Evolutionary conservation across 2,329 filamentous ascomycete species (phyloP), one percentile per base, ranked within the genome.

Genomic region (Venturiaceae sp.): DNA sequence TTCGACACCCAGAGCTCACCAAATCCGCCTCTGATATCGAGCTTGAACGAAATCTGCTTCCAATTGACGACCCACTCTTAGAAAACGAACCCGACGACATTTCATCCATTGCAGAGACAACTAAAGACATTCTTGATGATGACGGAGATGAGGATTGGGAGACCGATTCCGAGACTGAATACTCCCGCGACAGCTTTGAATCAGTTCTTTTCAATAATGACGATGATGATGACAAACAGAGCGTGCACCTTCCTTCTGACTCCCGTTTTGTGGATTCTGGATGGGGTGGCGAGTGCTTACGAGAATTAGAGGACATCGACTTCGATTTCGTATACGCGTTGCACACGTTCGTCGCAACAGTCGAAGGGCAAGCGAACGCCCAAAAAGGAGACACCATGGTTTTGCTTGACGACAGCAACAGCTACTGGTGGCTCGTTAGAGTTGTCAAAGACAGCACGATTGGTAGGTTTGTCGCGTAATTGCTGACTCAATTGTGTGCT

Each of bases 321-420:
- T 97, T 99, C 78, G 92, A 97, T 72, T 97, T 97, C 75, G 94
- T 99, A 61, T 99, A 99, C 76, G 94, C 94, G 30, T 80, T 99
- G 60, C 94, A 97, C 72, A 99, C 92, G 2, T 99, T 99, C 68
- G 89, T 96, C 63, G 94, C 94, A 30, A 97, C 94, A 0, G 94
- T 99, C 53, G 94, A 99, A 74, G 94, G 94, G 30, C 94, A 99
- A 74, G 94, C 94, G 62, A 99, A 97, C 77, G 94, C 94, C 60
- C 95, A 90, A 34, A 99, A 99, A 75, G 94, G 94, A 55, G 94
- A 99, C 69, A 97, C 92, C 14, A 99, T 99, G 94, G 92, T 97
- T 57, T 79, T 99, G 63, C 82, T 99, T 23, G 94, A 99, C 68
- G 94, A 99, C 68, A 97, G 91, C 75, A 99, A 99, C 76, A 97